A percentile compares a stretch with the other conserved stretches of the same genome.
phyloP scores from a whole-genome alignment of 768 basidiomycete genomes.

The Trametopsis cervina region DNA sequence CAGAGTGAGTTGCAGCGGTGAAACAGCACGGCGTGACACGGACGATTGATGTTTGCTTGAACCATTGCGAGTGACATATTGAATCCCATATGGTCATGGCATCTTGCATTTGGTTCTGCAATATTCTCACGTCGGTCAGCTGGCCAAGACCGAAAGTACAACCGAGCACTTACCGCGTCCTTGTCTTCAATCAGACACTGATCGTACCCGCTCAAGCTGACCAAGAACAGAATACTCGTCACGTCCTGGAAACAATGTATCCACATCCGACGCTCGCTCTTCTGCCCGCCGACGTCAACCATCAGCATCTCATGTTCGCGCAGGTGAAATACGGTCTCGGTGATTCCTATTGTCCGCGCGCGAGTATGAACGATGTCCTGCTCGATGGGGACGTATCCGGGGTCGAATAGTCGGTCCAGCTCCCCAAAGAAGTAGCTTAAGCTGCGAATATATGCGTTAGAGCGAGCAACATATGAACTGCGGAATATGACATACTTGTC shows the following conservation, averaged over 20 bases:
- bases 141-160: not conserved
- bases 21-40: slow-evolving; percentile 21
- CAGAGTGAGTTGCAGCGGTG: slow-evolving; percentile 1
- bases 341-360: slow-evolving; percentile 87
- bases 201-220: slow-evolving; percentile 89
- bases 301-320: slow-evolving; percentile 82
- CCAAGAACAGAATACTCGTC: slow-evolving; percentile 86
- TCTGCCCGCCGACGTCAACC: slow-evolving; percentile 93
- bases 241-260: slow-evolving; percentile 95
- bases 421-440: slow-evolving; percentile 71
- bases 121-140: slow-evolving; percentile 6
- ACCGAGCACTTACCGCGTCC: slow-evolving; percentile 59
- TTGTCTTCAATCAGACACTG: slow-evolving; percentile 91
- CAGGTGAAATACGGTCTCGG: slow-evolving; percentile 78
- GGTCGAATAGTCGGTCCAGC: slow-evolving; percentile 73
- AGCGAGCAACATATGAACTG: slow-evolving; percentile 6
- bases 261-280: slow-evolving; percentile 90
- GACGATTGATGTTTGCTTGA: slow-evolving; percentile 89
- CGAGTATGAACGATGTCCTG: slow-evolving; percentile 86
- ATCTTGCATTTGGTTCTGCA: slow-evolving; percentile 96
- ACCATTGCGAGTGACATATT: slow-evolving; percentile 97
- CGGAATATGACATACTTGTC: slow-evolving; percentile 54
- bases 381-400: slow-evolving; percentile 65
- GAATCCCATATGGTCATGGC: slow-evolving; percentile 99
- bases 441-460: slow-evolving; percentile 29